Percentiles rank a stretch among this genome's conserved stretches.
Evolutionary conservation across 345 rosid genomes (phyloP).

Genomic region (Noccaea bulbosa): DNA sequence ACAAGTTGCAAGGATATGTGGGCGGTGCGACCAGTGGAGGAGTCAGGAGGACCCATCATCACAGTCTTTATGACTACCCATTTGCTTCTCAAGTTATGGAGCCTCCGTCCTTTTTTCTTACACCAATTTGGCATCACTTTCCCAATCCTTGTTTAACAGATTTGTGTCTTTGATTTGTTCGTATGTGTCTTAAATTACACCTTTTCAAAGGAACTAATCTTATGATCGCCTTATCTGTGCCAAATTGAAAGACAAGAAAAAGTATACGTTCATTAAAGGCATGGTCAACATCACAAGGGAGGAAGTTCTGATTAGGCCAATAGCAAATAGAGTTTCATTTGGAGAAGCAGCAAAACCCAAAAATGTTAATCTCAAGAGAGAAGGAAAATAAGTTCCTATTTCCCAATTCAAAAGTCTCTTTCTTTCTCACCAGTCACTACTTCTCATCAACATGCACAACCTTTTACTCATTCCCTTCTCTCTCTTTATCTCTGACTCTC

Average conservation of each 20-base stretch:
- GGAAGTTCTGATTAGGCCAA: constrained; percentile 20
- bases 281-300: constrained; percentile 19
- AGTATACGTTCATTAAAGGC: constrained; percentile 5
- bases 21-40: constrained; percentile 39
- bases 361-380: constrained; percentile 32
- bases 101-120: constrained; percentile 20
- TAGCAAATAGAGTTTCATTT: constrained; percentile 21
- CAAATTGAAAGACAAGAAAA: background rate
- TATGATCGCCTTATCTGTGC: background rate
- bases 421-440: constrained; percentile 51
- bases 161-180: background rate
- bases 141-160: background rate
- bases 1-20: constrained; percentile 39
- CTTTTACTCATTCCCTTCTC: constrained; percentile 34
- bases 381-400: constrained; percentile 37
- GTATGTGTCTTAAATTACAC: background rate
- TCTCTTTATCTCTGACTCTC: constrained; percentile 47
- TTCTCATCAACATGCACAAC: constrained; percentile 51
- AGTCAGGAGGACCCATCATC: constrained; percentile 29
- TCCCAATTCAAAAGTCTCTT: constrained; percentile 51
- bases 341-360: constrained; percentile 10
- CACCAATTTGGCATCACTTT: constrained; percentile 27
- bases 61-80: constrained; percentile 36
- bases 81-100: constrained; percentile 39
- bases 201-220: background rate